Evolutionary conservation across 305 asterid genomes (phyloP).

Genomic region (Stenogyne calaminthoides): DNA sequence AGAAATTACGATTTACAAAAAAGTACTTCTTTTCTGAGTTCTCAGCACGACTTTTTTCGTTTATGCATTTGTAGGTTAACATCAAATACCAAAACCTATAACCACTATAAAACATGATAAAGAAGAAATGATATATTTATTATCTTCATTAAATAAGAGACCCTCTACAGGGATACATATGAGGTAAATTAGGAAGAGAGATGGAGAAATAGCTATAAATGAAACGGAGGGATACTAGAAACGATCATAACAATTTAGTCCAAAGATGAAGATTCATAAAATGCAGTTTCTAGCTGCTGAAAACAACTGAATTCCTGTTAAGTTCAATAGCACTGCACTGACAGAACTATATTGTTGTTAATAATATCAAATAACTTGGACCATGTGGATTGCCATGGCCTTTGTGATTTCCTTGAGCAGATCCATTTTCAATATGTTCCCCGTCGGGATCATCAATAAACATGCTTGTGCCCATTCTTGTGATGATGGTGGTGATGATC

Average conservation of each 20-base stretch:
- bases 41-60: not conserved
- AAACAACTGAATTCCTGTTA: not conserved
- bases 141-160: too few species aligned
- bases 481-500: conserved; percentile 38
- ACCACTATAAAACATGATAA: not conserved
- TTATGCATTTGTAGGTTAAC: not conserved
- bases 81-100: not conserved
- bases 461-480: conserved; percentile 24
- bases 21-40: not conserved
- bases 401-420: conserved; percentile 26
- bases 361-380: conserved; percentile 19
- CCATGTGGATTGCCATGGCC: conserved; percentile 18
- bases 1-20: not conserved
- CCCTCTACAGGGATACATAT: too few species aligned
- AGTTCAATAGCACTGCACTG: not conserved
- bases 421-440: conserved; percentile 19
- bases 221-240: not conserved
- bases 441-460: conserved; percentile 20
- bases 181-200: too few species aligned
- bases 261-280: not conserved
- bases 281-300: conserved; percentile 8
- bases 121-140: not conserved
- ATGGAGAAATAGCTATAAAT: too few species aligned
- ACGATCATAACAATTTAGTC: not conserved
- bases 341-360: too few species aligned